These are phyloP conservation scores for Boletus eberwhitei DNA, from an alignment of 768 basidiomycete genomes.

Conservation along the genomic window DNA sequence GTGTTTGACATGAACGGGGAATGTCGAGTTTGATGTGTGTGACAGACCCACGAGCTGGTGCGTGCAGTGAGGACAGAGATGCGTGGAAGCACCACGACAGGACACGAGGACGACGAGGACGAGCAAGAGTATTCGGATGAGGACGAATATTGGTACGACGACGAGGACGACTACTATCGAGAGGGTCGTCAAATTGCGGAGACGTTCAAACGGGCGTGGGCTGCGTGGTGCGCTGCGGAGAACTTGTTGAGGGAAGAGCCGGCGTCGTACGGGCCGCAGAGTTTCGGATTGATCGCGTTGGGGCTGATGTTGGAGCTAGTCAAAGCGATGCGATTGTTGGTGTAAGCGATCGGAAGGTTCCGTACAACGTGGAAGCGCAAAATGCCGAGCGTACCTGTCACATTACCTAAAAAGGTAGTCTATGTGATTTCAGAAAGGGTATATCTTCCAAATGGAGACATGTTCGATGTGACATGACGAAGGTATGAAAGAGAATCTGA, in stretches of 20 bases:
- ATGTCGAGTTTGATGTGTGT: slow-evolving; percentile 1
- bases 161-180: slow-evolving; percentile 29
- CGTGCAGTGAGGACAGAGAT: slow-evolving; percentile 36
- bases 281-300: slow-evolving; percentile 46
- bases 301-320: slow-evolving; percentile 40
- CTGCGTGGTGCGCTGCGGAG: slow-evolving; percentile 42
- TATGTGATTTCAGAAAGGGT: slow-evolving; percentile 32
- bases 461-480: slow-evolving; percentile 26
- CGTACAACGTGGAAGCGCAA: slow-evolving; percentile 24
- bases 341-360: neutral
- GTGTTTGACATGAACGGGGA: neutral
- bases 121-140: slow-evolving; percentile 28
- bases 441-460: slow-evolving; percentile 8
- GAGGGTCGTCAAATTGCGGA: slow-evolving; percentile 29
- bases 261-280: slow-evolving; percentile 37
- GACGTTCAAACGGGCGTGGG: slow-evolving; percentile 40
- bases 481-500: slow-evolving; percentile 3
- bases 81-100: slow-evolving; percentile 9
- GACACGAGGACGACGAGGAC: slow-evolving; percentile 24
- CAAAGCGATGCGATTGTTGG: slow-evolving; percentile 22
- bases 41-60: slow-evolving; percentile 39
- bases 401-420: slow-evolving; percentile 2
- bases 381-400: slow-evolving; percentile 13
- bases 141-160: slow-evolving; percentile 21
- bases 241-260: slow-evolving; percentile 23